Base-by-base conservation (phyloP, 345 rosid genomes). In the Boechera divaricarpa region DNA sequence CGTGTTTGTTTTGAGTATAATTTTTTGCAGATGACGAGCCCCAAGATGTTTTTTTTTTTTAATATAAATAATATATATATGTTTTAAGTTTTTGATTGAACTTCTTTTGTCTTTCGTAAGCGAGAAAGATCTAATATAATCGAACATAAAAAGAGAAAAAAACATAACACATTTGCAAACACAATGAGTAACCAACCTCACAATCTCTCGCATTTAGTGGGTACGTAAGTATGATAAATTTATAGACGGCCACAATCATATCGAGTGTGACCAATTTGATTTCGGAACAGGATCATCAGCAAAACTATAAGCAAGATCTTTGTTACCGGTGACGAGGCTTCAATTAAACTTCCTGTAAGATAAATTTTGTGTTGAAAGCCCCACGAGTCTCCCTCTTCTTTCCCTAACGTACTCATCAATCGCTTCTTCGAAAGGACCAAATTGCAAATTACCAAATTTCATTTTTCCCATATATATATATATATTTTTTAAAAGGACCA, bases 161-260 rank as follows among this genome's bases (percentile, higher is more conserved):
- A 39, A 39, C 56, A 65, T 1, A 41, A 65, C 31, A n/a, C 42
- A 65, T 48, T 66, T n/a, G 4, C 29, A 32, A 16, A 15, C 38
- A 63, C 18, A 24, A 60, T 11, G 49, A 62, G n/a, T 24, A 39
- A 21, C 24, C 35, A 47, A 7, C 33, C 12, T 44, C 4, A 41
- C 48, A 8, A 13, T 3, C 13, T 51, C 31, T 36, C 41, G 3
- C 41, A 21, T 0, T 3, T 28, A 41, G 10, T 51, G 32, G 35
- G 33, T 49, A 2, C 49, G 4, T 18, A 54, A 11, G 26, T 48
- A 35, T 1, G 12, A 61, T 42, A 31, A 28, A 29, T 42, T 58
- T 42, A 78, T 59, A 78, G 77, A 60, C 42, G 64, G 9, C 88
- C 85, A 35, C 87, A 86, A 60, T 86, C 86, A 52, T 86, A 80